Percentiles rank a stretch among this genome's conserved stretches.
phyloP scores from a whole-genome alignment of 176 grass and related monocot genomes.

The Thinopyrum elongatum region DNA sequence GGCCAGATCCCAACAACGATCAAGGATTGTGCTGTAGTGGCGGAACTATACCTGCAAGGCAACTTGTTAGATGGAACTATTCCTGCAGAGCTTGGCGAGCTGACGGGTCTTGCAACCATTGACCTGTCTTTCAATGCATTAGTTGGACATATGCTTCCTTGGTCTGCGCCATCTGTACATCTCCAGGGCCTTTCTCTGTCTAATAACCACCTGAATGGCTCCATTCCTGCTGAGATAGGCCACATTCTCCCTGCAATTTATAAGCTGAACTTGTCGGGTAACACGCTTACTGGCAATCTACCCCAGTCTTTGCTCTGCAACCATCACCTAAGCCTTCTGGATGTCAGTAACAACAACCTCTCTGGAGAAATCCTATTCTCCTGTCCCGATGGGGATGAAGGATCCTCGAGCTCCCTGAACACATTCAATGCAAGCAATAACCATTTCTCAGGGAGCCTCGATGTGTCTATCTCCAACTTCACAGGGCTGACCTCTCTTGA shows the following conservation, averaged over 20 bases:
- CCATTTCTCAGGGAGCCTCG: slow-evolving; percentile 54
- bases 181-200: slow-evolving; percentile 78
- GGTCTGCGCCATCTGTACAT: slow-evolving; percentile 25
- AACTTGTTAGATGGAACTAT: slow-evolving; percentile 66
- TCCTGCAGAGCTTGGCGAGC: slow-evolving; percentile 66
- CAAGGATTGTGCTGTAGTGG: slow-evolving; percentile 58
- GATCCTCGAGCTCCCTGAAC: slow-evolving; percentile 32
- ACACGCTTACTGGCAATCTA: slow-evolving; percentile 49
- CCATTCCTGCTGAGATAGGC: slow-evolving; percentile 60
- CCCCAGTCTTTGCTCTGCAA: slow-evolving; percentile 63
- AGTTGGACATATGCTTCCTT: slow-evolving; percentile 49
- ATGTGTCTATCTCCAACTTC: slow-evolving; percentile 66
- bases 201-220: slow-evolving; percentile 58
- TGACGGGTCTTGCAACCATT: slow-evolving; percentile 50
- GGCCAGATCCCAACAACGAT: slow-evolving; percentile 59
- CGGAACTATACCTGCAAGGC: slow-evolving; percentile 56
- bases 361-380: slow-evolving; percentile 57
- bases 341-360: slow-evolving; percentile 71
- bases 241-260: slow-evolving; percentile 51
- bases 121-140: slow-evolving; percentile 82
- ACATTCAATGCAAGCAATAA: slow-evolving; percentile 83
- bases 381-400: slow-evolving; percentile 6
- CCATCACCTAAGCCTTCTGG: slow-evolving; percentile 42
- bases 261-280: slow-evolving; percentile 61
- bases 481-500: slow-evolving; percentile 63